Evolutionary conservation across 108 stramenopile genomes (phyloP).

Genomic region (Discostella pseudostelligera): DNA sequence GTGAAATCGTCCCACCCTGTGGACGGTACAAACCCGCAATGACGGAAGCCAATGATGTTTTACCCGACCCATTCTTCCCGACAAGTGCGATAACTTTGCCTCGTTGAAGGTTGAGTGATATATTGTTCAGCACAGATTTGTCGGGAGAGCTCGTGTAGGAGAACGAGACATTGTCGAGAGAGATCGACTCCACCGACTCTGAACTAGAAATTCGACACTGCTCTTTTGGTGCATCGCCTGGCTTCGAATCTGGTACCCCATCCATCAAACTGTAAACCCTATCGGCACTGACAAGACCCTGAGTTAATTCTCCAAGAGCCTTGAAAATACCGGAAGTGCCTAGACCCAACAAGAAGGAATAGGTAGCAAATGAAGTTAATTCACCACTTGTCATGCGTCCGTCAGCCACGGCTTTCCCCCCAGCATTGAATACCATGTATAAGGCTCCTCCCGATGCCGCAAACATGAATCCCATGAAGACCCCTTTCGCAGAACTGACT

Average conservation of each 20-base stretch:
- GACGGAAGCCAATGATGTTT: constrained; percentile 80
- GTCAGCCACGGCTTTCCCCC: constrained; percentile 65
- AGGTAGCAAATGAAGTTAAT: constrained; percentile 78
- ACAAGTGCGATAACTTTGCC: constrained; percentile 89
- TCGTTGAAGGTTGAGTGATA: constrained; percentile 67
- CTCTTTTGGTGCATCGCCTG: not conserved
- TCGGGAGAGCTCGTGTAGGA: constrained; percentile 54
- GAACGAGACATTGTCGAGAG: constrained; percentile 65
- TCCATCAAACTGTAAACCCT: constrained; percentile 56
- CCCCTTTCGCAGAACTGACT: constrained; percentile 65
- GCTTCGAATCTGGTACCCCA: constrained; percentile 21
- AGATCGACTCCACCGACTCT: constrained; percentile 51
- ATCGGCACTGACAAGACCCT: constrained; percentile 65
- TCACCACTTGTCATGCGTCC: constrained; percentile 76
- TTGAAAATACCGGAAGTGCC: constrained; percentile 78
- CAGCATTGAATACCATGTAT: constrained; percentile 69
- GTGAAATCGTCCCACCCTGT: constrained; percentile 44
- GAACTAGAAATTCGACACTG: not conserved
- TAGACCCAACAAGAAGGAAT: constrained; percentile 84
- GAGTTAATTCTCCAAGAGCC: constrained; percentile 60
- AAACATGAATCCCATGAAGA: constrained; percentile 86
- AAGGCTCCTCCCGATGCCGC: constrained; percentile 66
- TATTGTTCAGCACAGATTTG: constrained; percentile 57
- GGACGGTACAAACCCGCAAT: constrained; percentile 90
- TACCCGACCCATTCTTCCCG: constrained; percentile 92